Evolutionary conservation across 2,329 filamentous ascomycete genomes (phyloP), one percentile per base, ranked within the genome.

Genomic region (Colletotrichum sp.): DNA sequence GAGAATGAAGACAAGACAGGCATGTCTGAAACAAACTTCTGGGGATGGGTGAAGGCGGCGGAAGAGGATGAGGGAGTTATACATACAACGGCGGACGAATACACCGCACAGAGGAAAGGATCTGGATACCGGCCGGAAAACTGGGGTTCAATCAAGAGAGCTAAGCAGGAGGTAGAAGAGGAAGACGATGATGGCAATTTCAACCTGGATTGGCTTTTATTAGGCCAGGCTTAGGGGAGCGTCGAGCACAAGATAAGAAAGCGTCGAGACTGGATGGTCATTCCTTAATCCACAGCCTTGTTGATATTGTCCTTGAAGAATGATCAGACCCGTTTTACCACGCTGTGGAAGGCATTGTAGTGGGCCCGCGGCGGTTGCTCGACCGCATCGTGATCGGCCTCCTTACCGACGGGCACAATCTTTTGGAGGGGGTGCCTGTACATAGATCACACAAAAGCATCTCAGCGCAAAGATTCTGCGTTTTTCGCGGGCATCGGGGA

Each of bases 31-130:
- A 44, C 30, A 6, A 39, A 71, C 26, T 79, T 76, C 60, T 79
- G 72, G 75, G 73, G 70, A 66, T 80, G 79, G 78, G 48, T 71
- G 34, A 76, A 76, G 63, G 75, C 71, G 32, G 71, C 30, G 5
- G 60, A 57, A 44, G 62, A 65, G 34, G 62, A 65, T 24, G 62
- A 65, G 62, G 24, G 32, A 8, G 22, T 6, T 28, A 48, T 16
- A 44, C 24, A 8, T 48, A 28, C 22, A 48, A 39, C 24, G 34
- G 62, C 34, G 62, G 62, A 65, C 62, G 62, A 65, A 44, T 65
- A 65, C 34, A 26, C 34, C 24, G 62, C 62, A 65, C 6, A 30
- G 34, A 65, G 7, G n/a, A 28, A 34, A 65, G 34, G 10, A 28
- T 65, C 16, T 65, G 62, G 32, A 13, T 48, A 28, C 36, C 16